Evolutionary conservation across 2,329 filamentous ascomycete genomes (phyloP), one percentile per base, ranked within the genome.

Genomic region (Epichloe sp.): DNA sequence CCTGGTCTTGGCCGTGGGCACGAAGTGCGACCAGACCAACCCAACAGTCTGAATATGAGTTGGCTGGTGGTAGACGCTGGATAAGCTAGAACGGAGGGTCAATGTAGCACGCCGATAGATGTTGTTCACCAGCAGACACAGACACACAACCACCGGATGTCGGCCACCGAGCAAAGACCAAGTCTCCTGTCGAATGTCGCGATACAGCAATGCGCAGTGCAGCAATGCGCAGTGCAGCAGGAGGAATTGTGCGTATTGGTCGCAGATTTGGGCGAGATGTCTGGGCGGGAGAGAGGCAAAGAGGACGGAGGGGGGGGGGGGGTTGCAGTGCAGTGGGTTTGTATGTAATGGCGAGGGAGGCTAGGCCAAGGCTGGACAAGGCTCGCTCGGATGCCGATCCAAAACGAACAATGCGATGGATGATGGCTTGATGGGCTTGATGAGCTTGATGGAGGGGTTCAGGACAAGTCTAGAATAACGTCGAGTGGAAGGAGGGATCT

Each of bases 351-450:
- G 17, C 8, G 31, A 21, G 43, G 31, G 31, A 31, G 3, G 31
- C 3, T 31, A 10, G 31, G 31, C 8, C 5, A 38, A n/a, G 36
- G 21, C 26, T 31, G 36, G 36, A 26, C 17, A 23, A 11, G 35
- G 42, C 43, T 31, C 31, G 36, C 26, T 50, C 49, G 49, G 49
- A 50, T 44, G 48, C 49, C 49, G 37, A 47, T 50, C 49, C 26
- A 38, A 50, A 50, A 50, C 48, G 19, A 50, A 44, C 48, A 45
- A 45, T 19, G 38, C 37, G 31, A 31, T 31, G 31, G 31, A 31
- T 31, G 47, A 48, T 42, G 17, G 23, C 23, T 26, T 26, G 23
- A 23, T 26, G 23, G 23, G 23, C 23, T 26, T 26, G 23, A 26
- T 26, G 23, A 7, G 23, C 23, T 26, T 26, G 23, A 26, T 26